Evolutionary conservation across 352 stramenopile species (phyloP).

Genomic region (Chrysophaeum taylorii): DNA sequence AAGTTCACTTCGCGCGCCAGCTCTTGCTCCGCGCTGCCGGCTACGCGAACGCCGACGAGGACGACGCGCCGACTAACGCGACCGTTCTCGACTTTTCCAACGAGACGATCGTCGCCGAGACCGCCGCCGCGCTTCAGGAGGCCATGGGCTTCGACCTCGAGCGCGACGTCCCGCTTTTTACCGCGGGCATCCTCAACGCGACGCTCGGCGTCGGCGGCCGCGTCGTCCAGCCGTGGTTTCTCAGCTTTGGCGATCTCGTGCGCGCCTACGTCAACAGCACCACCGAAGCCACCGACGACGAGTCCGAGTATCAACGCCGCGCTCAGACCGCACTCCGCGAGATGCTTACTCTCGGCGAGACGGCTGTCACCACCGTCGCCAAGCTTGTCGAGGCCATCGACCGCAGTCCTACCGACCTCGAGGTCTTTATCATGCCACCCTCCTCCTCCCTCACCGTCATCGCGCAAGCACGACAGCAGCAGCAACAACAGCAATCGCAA

Average conservation of each 20-base stretch:
- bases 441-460: too few relatives aligned
- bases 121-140: neutral
- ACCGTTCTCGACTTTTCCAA: neutral
- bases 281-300: neutral
- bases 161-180: neutral
- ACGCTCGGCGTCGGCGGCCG: neutral
- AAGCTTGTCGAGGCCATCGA: too few relatives aligned
- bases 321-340: too few relatives aligned
- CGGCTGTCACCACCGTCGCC: too few relatives aligned
- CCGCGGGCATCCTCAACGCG: neutral
- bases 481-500: too few relatives aligned
- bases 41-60: neutral
- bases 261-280: neutral
- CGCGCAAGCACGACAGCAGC: too few relatives aligned
- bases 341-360: too few relatives aligned
- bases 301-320: too few relatives aligned
- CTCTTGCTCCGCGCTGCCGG: neutral
- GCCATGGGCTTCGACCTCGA: neutral
- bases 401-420: too few relatives aligned
- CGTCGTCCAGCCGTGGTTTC: neutral
- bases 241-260: neutral
- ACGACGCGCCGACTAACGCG: too few relatives aligned
- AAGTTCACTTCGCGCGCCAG: conserved; percentile 3
- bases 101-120: neutral
- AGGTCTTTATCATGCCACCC: too few relatives aligned